Base-by-base conservation (phyloP, 495 filamentous ascomycete genomes). In the Pyrenula aspistea region DNA sequence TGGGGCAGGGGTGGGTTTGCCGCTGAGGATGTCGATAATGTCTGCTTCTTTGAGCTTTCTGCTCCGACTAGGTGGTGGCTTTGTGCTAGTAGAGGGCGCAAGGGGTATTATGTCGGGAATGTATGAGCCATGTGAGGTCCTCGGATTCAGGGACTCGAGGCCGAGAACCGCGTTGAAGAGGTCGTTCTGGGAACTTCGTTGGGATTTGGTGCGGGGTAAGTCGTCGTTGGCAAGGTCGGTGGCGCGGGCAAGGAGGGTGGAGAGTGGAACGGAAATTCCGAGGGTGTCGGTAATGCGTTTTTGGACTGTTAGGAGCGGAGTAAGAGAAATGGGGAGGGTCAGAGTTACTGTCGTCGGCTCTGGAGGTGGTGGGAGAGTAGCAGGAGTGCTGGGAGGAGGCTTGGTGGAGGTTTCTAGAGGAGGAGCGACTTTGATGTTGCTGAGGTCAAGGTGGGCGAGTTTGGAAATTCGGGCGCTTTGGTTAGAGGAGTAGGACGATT, bases 101-200 rank as follows among this genome's bases (percentile, higher is more conserved):
- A 88, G 65, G 19, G 82, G 81, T 36, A 82, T 83, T 50, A 95
- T 73, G 67, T 91, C 87, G 1, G 91, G 91, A 1, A 83, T 68
- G 63, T 87, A 95, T 53, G 71, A 69, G 1, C 84, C 84, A 23
- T 75, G 73, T 1, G 77, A 76, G 21, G 79, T 78, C 2, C 67
- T 67, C 21, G 74, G 71, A 12, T 66, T 65, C 53, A 73, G 60
- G 8, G 82, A 71, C 60, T 81, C 82, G 56, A 85, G 78, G 22
- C 92, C 92, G 11, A 98, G 79, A 15, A 98, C 73, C 64, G 91
- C 81, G 63, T 95, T 81, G 69, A 97, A 96, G 4, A 98, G 77
- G 60, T 96, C 89, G 62, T 93, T 83, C 3, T 84, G 72, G 1
- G 86, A 83, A 22, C 84, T 83, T 60, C 81, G 77, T 25, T 75